These are phyloP conservation scores for Adansonia rubrostipa DNA, from an alignment of 441 rosid species.

Conservation along the genomic window DNA sequence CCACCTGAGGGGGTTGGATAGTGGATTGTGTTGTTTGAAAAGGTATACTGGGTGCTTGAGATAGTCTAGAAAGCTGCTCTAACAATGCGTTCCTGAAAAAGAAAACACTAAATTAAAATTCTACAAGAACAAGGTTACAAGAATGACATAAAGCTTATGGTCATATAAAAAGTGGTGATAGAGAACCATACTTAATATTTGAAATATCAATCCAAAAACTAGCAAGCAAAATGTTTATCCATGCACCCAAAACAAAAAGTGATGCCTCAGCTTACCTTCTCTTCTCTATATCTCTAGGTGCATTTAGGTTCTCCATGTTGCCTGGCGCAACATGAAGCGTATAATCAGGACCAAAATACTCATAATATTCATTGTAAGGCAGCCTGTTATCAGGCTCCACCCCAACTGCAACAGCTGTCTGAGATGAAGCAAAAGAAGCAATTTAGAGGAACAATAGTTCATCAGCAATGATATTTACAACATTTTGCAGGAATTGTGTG, in stretches of 20 bases:
- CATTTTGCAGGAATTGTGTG: neutral
- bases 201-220: neutral
- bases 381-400: conserved; percentile 89
- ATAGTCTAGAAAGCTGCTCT: conserved; percentile 79
- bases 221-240: neutral
- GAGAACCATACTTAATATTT: neutral
- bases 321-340: conserved; percentile 83
- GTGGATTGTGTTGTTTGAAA: conserved; percentile 78
- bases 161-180: neutral
- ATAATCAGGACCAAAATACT: conserved; percentile 96
- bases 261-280: conserved; percentile 53
- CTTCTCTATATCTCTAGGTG: conserved; percentile 76
- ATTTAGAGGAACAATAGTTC: conserved; percentile 29
- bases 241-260: neutral
- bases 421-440: conserved; percentile 34
- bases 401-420: conserved; percentile 98
- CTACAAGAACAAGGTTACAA: neutral
- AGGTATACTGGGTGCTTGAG: conserved; percentile 90
- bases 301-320: conserved; percentile 78
- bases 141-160: neutral
- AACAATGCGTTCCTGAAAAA: conserved; percentile 66
- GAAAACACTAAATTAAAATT: conserved; percentile 10
- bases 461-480: conserved; percentile 2
- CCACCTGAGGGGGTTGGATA: conserved; percentile 81
- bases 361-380: conserved; percentile 89